phyloP scores from a whole-genome alignment of 495 filamentous ascomycete genomes.

The Podospora comata region DNA sequence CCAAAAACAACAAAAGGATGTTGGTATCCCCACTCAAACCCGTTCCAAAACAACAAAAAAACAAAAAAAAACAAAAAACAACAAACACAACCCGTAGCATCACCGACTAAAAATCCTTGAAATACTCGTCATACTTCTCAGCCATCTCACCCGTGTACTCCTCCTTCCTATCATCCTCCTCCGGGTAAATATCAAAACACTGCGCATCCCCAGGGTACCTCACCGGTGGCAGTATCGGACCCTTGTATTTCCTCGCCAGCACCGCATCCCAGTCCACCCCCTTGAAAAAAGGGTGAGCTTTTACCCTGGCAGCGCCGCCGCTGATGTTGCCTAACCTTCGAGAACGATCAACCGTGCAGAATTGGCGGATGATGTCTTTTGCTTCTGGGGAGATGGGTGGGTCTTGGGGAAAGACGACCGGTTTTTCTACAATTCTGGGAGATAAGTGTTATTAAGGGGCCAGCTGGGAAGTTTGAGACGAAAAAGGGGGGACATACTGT shows the following conservation, averaged over 20 bases:
- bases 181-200: slow-evolving; percentile 86
- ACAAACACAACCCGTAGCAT: background rate
- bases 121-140: slow-evolving; percentile 70
- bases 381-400: slow-evolving; percentile 67
- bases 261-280: slow-evolving; percentile 83
- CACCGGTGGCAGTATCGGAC: slow-evolving; percentile 83
- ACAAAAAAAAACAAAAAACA: background rate
- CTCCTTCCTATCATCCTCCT: slow-evolving; percentile 51
- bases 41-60: background rate
- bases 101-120: slow-evolving; percentile 66
- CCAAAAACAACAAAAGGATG: background rate
- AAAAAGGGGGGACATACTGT: slow-evolving; percentile 48
- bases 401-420: slow-evolving; percentile 63
- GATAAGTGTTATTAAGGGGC: background rate
- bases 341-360: slow-evolving; percentile 87
- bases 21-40: background rate
- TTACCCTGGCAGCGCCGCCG: slow-evolving; percentile 78
- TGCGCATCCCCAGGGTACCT: slow-evolving; percentile 76
- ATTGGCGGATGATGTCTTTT: slow-evolving; percentile 74
- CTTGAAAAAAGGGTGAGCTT: slow-evolving; percentile 81
- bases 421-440: slow-evolving; percentile 68
- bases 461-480: background rate
- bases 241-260: slow-evolving; percentile 63
- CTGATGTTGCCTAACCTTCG: slow-evolving; percentile 83
- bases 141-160: slow-evolving; percentile 71